Evolutionary conservation across 306 rosid genomes (phyloP).

Genomic region (Cicer bijugum): DNA sequence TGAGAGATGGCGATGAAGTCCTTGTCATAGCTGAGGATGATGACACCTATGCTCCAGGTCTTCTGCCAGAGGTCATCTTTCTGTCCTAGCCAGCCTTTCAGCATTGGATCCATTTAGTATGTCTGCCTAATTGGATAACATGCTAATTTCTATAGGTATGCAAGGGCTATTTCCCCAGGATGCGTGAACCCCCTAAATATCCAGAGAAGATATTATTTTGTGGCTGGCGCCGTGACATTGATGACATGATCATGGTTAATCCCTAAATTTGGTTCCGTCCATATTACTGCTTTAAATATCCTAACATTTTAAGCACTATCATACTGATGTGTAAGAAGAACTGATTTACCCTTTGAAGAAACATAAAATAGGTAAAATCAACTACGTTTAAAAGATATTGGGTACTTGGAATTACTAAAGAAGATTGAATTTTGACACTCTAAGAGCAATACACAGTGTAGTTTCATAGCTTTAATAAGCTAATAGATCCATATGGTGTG

Average conservation of each 20-base stretch:
- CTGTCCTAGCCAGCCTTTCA: constrained; percentile 42
- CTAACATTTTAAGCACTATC: constrained; percentile 13
- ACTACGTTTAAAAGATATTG: constrained; percentile 1
- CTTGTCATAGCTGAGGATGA: constrained; percentile 99
- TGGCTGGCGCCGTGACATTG: constrained; percentile 99
- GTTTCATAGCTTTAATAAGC: neutral
- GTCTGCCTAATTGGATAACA: constrained; percentile 25
- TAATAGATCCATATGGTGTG: constrained; percentile 12
- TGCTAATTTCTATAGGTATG: constrained; percentile 59
- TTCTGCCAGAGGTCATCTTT: constrained; percentile 77
- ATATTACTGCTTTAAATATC: constrained; percentile 18
- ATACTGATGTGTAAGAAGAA: constrained; percentile 16
- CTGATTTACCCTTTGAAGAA: constrained; percentile 10
- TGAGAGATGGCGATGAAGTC: constrained; percentile 88
- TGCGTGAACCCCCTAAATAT: constrained; percentile 79
- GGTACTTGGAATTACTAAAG: constrained; percentile 14
- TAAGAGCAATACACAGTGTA: neutral
- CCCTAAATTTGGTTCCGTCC: constrained; percentile 23
- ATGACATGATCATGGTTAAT: constrained; percentile 95
- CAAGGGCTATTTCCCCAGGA: constrained; percentile 58
- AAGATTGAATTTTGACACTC: constrained; percentile 20
- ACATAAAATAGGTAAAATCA: neutral
- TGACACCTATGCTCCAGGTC: constrained; percentile 87
- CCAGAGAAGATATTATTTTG: constrained; percentile 94
- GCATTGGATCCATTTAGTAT: constrained; percentile 24